Conservation (phyloP, 2,329 filamentous ascomycete species). For the Epichloe festucae region DNA sequence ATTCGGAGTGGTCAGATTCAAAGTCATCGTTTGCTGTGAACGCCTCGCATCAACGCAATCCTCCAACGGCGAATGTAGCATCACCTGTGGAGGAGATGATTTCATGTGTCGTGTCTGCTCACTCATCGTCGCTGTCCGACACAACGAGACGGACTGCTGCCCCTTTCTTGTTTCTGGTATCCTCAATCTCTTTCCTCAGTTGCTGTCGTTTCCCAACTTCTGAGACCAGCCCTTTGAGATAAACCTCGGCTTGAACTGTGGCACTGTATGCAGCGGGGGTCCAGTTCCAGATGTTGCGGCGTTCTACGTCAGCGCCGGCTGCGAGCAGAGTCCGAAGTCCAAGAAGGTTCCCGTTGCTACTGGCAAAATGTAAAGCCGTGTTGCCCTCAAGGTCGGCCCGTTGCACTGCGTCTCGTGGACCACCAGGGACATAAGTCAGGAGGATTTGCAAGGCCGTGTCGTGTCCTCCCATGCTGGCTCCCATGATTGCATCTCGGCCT, state of each 20-base stretch:
- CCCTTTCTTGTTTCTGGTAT: constrained; percentile 28
- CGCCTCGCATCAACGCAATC: not conserved
- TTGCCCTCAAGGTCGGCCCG: constrained; percentile 62
- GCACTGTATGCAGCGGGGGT: constrained; percentile 72
- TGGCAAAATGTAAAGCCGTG: constrained; percentile 77
- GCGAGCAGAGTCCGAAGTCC: constrained; percentile 65
- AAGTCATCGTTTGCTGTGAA: not conserved
- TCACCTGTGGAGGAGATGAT: constrained; percentile 3
- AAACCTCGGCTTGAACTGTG: constrained; percentile 72
- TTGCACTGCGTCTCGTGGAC: constrained; percentile 38
- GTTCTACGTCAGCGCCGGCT: constrained; percentile 62
- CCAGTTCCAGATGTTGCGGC: constrained; percentile 66
- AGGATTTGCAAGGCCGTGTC: constrained; percentile 54
- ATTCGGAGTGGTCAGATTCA: not conserved
- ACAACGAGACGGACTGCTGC: constrained; percentile 32
- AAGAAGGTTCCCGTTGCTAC: constrained; percentile 66
- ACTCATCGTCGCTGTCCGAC: constrained; percentile 22
- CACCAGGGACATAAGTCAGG: constrained; percentile 46
- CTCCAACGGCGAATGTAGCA: not conserved
- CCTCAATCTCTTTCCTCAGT: constrained; percentile 27
- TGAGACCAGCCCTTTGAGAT: constrained; percentile 62
- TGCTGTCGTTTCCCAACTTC: constrained; percentile 51
- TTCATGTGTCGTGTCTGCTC: constrained; percentile 13
- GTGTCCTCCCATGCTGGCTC: constrained; percentile 45
- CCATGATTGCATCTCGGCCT: constrained; percentile 62